Percentiles rank a stretch among this genome's conserved stretches.
phyloP scores from a whole-genome alignment of 2,329 filamentous ascomycete genomes.

The Amauroascus niger region DNA sequence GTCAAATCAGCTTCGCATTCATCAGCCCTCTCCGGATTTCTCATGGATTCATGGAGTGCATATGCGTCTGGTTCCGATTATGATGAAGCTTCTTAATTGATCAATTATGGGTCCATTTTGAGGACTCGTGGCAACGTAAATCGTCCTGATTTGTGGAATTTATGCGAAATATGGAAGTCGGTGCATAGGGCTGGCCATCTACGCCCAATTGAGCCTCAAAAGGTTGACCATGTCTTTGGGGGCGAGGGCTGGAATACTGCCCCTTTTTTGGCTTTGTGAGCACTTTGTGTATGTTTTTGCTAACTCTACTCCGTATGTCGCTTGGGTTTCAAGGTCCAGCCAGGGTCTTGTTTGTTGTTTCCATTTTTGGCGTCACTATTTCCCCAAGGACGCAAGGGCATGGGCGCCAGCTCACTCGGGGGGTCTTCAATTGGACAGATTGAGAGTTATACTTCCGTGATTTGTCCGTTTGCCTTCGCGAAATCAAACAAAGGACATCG shows the following conservation, averaged over 20 bases:
- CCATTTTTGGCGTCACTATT: not conserved
- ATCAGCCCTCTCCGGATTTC: not conserved
- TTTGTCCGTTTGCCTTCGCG: not conserved
- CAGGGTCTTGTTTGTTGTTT: not conserved
- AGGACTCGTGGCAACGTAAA: not conserved
- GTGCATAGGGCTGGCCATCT: not conserved
- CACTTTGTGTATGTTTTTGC: not conserved
- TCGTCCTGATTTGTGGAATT: slow-evolving; percentile 7
- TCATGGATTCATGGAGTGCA: not conserved
- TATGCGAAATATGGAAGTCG: slow-evolving; percentile 5
- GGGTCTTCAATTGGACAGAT: not conserved
- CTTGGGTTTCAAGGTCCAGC: not conserved
- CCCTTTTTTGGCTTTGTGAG: not conserved
- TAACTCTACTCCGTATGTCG: not conserved
- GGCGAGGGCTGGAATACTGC: not conserved
- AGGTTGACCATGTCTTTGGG: not conserved
- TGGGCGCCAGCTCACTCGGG: not conserved
- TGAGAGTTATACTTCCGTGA: not conserved
- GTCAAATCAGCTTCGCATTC: not conserved
- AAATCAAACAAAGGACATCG: not conserved
- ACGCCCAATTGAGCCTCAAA: slow-evolving; percentile 2
- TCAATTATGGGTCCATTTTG: not conserved
- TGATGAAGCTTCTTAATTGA: not conserved
- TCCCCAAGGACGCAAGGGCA: not conserved
- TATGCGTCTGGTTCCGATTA: no score